Conservation (phyloP, 345 rosid species). For the Rhodamnia rubescens region DNA sequence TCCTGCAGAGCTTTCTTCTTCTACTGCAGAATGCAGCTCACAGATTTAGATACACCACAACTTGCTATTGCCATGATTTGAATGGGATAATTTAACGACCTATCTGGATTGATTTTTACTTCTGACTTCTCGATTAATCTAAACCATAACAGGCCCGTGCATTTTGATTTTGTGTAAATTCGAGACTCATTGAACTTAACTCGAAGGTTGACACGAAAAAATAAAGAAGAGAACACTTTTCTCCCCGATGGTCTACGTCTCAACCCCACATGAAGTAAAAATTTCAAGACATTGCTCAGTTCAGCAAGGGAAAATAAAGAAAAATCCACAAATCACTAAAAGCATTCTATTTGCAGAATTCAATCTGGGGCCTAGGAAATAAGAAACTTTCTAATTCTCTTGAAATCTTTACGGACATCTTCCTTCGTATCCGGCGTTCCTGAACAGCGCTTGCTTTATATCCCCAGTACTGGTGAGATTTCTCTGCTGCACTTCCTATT, state of each 20-base stretch:
- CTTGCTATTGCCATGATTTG: not conserved
- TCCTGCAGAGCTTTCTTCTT: not conserved
- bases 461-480: slow-evolving; percentile 10
- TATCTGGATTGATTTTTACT: not conserved
- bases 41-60: not conserved
- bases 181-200: not conserved
- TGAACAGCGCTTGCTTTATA: slow-evolving; percentile 36
- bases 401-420: slow-evolving; percentile 14
- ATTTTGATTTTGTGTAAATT: not conserved
- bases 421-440: slow-evolving; percentile 39
- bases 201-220: not conserved
- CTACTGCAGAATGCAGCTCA: not conserved
- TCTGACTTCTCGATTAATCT: not conserved
- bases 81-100: not conserved
- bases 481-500: slow-evolving; percentile 11
- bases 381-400: not conserved
- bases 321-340: not conserved
- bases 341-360: not conserved
- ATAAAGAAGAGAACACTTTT: not conserved
- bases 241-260: not conserved
- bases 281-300: not conserved
- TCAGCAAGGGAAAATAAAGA: not conserved
- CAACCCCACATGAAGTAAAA: not conserved
- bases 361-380: not conserved
- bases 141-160: not conserved